Conservation (phyloP, 176 grass and related monocot genomes). For the Hordeum vulgare region MorexV3_pseudomolecules_assembly NC_058521.1:494048464-494048963, state of each 20-base stretch:
- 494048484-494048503: not conserved
- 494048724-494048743: not conserved
- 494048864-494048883: too few species aligned
- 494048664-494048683: not conserved
- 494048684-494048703: not conserved
- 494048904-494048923: too few species aligned
- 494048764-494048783: not conserved
- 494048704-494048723: not conserved
- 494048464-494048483: not conserved
- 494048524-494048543: not conserved
- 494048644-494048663: not conserved
- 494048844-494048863: too few species aligned
- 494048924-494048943: too few species aligned
- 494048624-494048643: not conserved
- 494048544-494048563: conserved; percentile 3
- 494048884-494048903: too few species aligned
- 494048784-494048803: not conserved
- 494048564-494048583: conserved; percentile 2
- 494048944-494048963: too few species aligned
- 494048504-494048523: conserved; percentile 24
- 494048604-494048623: conserved; percentile 22
- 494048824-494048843: too few species aligned
- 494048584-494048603: conserved; percentile 13
- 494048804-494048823: too few species aligned
- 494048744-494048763: not conserved